Evolutionary conservation across 352 stramenopile genomes (phyloP).

Genomic region (Phytophthora cryptogea): DNA sequence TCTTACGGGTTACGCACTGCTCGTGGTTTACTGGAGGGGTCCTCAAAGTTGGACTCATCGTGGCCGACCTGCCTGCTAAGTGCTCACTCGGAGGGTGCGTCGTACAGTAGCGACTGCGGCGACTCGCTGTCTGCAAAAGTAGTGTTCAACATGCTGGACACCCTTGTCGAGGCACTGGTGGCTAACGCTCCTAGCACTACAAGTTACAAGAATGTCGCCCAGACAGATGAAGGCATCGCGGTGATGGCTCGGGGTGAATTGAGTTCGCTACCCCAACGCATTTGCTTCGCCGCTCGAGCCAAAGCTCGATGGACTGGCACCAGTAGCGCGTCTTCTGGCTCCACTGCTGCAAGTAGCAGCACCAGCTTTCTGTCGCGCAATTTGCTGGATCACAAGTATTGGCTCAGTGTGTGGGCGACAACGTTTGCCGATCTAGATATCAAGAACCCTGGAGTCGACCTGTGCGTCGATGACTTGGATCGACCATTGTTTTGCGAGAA

Average conservation of each 20-base stretch:
- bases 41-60: conserved; percentile 13
- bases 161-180: conserved; percentile 36
- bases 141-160: conserved; percentile 53
- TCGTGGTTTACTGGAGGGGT: conserved; percentile 29
- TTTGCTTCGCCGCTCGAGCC: conserved; percentile 50
- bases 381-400: conserved; percentile 61
- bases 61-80: conserved; percentile 31
- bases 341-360: conserved; percentile 28
- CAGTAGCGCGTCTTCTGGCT: conserved; percentile 31
- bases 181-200: conserved; percentile 52
- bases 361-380: conserved; percentile 56
- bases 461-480: conserved; percentile 60
- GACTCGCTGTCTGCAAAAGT: conserved; percentile 23
- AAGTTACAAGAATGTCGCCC: conserved; percentile 55
- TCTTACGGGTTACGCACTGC: conserved; percentile 54
- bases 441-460: conserved; percentile 43
- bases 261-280: conserved; percentile 47
- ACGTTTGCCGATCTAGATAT: conserved; percentile 43
- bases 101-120: conserved; percentile 40
- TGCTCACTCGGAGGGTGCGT: conserved; percentile 19
- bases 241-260: conserved; percentile 48
- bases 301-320: conserved; percentile 58
- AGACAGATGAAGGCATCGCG: conserved; percentile 42
- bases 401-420: conserved; percentile 58
- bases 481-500: conserved; percentile 62